Evolutionary conservation across 129 eudicot species (phyloP).

Genomic region (Pulicaria dysenterica): DNA sequence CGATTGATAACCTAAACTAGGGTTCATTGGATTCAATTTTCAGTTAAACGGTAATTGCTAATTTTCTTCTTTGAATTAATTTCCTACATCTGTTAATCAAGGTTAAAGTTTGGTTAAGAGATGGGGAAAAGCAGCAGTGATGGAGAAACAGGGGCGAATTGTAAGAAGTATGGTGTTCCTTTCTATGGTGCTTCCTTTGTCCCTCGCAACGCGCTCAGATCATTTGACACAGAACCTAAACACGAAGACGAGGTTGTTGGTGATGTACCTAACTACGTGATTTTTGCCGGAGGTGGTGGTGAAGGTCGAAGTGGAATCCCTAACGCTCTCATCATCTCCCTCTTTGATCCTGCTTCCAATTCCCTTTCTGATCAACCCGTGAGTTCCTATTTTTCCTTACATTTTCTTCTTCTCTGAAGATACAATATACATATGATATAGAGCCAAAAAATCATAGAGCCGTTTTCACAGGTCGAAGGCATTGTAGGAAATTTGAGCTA

Average conservation of each 20-base stretch:
- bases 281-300: conserved; percentile 95
- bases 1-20: conserved; percentile 9
- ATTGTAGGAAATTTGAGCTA: conserved; percentile 1
- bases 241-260: conserved; percentile 24
- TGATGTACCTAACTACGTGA: conserved; percentile 33
- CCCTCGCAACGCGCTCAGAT: conserved; percentile 47
- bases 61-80: conserved; percentile 15
- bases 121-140: conserved; percentile 24
- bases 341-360: conserved; percentile 52
- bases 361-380: conserved; percentile 84
- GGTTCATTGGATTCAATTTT: conserved; percentile 27
- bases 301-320: conserved; percentile 95
- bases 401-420: not conserved
- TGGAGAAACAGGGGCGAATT: conserved; percentile 28
- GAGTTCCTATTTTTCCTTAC: conserved; percentile 6
- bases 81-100: conserved; percentile 1
- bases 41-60: conserved; percentile 1
- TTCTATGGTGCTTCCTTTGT: conserved; percentile 78
- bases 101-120: conserved; percentile 13
- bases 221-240: conserved; percentile 5
- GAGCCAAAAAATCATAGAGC: not conserved
- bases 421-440: not conserved
- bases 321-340: conserved; percentile 65
- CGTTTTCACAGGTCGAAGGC: not conserved
- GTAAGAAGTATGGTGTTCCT: conserved; percentile 82